phyloP scores from a whole-genome alignment of 129 eudicot genomes.

The Ambrosia artemisiifolia region DNA sequence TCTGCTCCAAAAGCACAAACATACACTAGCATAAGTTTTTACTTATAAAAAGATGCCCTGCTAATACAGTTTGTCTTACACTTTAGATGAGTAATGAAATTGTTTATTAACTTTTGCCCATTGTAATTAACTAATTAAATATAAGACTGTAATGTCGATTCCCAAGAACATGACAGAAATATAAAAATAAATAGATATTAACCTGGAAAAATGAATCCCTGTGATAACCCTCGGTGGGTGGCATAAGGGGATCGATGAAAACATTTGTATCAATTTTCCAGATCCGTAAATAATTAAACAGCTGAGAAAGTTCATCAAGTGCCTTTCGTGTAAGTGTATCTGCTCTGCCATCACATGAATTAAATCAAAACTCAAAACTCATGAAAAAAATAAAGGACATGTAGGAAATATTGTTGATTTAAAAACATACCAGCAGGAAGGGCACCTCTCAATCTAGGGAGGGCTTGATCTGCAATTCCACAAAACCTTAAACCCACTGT shows the following conservation, averaged over 20 bases:
- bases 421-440: conserved; percentile 77
- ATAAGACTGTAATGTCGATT: not conserved
- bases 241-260: conserved; percentile 85
- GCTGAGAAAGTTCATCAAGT: conserved; percentile 85
- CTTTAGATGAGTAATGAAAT: conserved; percentile 1
- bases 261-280: conserved; percentile 70
- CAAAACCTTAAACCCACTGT: conserved; percentile 87
- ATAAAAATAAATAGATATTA: not conserved
- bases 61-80: not conserved
- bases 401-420: not conserved
- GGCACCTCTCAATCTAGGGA: conserved; percentile 93
- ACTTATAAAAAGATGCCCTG: not conserved
- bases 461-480: conserved; percentile 80
- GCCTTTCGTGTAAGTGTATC: conserved; percentile 80
- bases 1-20: conserved; percentile 35
- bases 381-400: not conserved
- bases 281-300: conserved; percentile 65
- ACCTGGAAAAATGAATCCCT: conserved; percentile 91
- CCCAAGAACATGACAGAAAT: not conserved
- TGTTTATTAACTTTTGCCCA: not conserved
- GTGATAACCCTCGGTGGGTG: conserved; percentile 88
- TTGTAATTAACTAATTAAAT: not conserved
- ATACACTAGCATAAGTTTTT: conserved; percentile 22
- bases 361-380: conserved; percentile 20
- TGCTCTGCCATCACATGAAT: conserved; percentile 28